Percentiles rank a stretch among this genome's conserved stretches.
Conservation (phyloP, 208 protist species). For the Leishmania braziliensis region DNA sequence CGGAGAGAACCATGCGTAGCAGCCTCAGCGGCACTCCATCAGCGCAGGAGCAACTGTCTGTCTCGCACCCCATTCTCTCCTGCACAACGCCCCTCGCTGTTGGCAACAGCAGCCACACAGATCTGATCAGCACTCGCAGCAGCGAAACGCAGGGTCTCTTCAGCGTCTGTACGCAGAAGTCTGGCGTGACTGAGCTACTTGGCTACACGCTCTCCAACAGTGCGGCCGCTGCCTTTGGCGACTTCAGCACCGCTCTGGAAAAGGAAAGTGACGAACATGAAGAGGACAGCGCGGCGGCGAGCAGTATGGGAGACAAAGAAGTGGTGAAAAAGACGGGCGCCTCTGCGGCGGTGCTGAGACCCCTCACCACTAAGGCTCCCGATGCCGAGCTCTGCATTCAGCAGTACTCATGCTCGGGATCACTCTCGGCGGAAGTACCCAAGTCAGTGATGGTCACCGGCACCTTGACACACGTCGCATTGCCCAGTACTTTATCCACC, state of each 20-base stretch:
- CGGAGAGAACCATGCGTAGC: not conserved
- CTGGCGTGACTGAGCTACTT: conserved; percentile 31
- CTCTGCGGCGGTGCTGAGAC: no score
- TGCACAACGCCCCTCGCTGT: not conserved
- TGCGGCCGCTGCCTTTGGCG: conserved; percentile 28
- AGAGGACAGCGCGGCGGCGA: not conserved
- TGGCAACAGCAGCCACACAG: conserved; percentile 1
- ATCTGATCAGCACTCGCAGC: conserved; percentile 16
- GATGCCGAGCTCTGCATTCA: not conserved
- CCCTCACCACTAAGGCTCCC: not conserved
- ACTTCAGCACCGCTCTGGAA: conserved; percentile 36
- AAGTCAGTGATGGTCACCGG: conserved; percentile 9
- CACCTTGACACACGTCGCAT: not conserved
- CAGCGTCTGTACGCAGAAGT: conserved; percentile 36
- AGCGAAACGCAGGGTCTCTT: conserved; percentile 20
- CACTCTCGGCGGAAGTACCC: not conserved
- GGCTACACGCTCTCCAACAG: conserved; percentile 35
- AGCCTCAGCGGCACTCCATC: conserved; percentile 5
- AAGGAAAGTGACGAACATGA: conserved; percentile 23
- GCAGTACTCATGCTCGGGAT: not conserved
- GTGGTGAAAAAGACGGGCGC: not conserved
- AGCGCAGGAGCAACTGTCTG: conserved; percentile 5
- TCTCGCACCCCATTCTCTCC: conserved; percentile 15
- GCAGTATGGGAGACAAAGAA: not conserved
- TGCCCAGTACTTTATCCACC: not conserved